phyloP scores from a whole-genome alignment of 1,284 basidiomycete genomes.

The Irpex sp. region DNA sequence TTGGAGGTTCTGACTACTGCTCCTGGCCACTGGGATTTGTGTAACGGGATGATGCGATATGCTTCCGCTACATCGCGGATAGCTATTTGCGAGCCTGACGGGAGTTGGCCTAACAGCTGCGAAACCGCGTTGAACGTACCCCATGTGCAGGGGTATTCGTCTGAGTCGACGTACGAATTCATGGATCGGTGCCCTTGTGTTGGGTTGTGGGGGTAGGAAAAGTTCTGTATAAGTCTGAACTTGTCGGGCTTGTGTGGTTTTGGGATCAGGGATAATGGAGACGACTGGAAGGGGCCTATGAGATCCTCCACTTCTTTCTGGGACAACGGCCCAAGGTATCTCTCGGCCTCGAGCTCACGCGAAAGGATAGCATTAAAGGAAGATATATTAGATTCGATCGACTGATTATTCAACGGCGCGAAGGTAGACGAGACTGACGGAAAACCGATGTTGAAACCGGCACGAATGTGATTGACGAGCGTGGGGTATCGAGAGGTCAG shows the following conservation, averaged over 20 bases:
- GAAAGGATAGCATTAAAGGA: not conserved
- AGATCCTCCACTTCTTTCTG: slow-evolving; percentile 21
- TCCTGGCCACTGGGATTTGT: slow-evolving; percentile 31
- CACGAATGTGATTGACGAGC: not conserved
- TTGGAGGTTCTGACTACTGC: slow-evolving; percentile 23
- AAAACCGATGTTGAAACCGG: not conserved
- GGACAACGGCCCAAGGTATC: slow-evolving; percentile 32
- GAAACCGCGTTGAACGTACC: slow-evolving; percentile 32
- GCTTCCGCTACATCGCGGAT: slow-evolving; percentile 29
- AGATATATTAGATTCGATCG: not conserved
- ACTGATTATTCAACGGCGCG: not conserved
- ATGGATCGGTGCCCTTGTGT: slow-evolving; percentile 23
- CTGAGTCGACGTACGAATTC: slow-evolving; percentile 31
- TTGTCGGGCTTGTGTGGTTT: slow-evolving; percentile 22
- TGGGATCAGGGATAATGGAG: slow-evolving; percentile 31
- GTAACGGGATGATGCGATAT: slow-evolving; percentile 30
- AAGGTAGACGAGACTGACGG: not conserved
- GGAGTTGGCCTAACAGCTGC: slow-evolving; percentile 25
- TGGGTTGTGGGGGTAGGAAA: slow-evolving; percentile 29
- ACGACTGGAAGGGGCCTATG: slow-evolving; percentile 36
- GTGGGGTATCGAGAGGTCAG: not conserved
- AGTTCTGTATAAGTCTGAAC: slow-evolving; percentile 33
- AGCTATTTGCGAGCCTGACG: slow-evolving; percentile 32
- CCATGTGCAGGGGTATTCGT: slow-evolving; percentile 37
- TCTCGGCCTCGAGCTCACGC: not conserved